Evolutionary conservation across 768 basidiomycete species (phyloP), one percentile per base, ranked within the genome.

Genomic region (Tricholoma hemisulphureum): DNA sequence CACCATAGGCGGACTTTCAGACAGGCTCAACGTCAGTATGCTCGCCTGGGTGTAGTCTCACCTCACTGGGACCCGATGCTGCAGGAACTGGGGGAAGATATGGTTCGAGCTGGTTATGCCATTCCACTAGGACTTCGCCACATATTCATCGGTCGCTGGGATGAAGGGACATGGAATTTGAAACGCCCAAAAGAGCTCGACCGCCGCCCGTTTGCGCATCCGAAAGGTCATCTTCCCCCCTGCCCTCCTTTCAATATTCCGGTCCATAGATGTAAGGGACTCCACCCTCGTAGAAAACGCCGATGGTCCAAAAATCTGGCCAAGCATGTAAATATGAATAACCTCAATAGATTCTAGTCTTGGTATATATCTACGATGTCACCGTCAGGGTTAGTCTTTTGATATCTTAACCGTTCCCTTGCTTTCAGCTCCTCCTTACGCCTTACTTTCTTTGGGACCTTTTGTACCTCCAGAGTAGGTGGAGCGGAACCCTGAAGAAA

Each of bases 401-500:
- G 57, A 43, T 23, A 41, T 46, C 60, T 64, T 21, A 56, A 56
- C 6, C 45, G 55, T 28, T 59, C 31, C 16, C 37, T 41, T 8
- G 51, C 50, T 49, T 32, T 51, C 9, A 18, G 53, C 20, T 41
- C 57, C 11, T 37, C 23, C 28, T 32, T 13, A 5, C 28, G 34
- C 8, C 49, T 50, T 18, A 24, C n/a, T 18, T 34, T 53, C 37
- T 60, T 52, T 28, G 58, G 24, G 35, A 52, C 24, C n/a, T 43
- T 45, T 41, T 55, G 13, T 29, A 32, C n/a, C 29, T 14, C 39
- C 21, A 24, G 3, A 14, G 46, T 23, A 31, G 39, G 11, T 37
- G 20, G 14, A 5, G n/a, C 60, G 3, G 60, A 71, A 32, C 77
- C 77, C 58, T 80, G 78, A 37, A 88, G 68, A 48, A 74, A 81